Percentiles rank a stretch among this genome's conserved stretches.
These are phyloP conservation scores for Verticillium dahliae DNA, from an alignment of 2,329 filamentous ascomycete genomes.

Conservation along the genomic window DNA sequence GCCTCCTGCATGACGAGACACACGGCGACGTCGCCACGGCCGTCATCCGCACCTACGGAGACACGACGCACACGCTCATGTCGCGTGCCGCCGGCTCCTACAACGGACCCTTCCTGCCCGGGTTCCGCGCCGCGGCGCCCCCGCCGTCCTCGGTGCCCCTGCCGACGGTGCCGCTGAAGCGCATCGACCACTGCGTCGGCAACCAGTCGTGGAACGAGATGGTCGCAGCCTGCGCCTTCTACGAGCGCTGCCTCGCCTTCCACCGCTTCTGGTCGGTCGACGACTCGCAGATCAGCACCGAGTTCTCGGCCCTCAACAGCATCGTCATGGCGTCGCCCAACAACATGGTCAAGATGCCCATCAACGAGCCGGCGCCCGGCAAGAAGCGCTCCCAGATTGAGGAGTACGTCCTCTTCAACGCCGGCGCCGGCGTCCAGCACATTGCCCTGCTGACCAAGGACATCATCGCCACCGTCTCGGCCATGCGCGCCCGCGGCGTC, in stretches of 20 bases:
- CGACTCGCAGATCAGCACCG: constrained; percentile 86
- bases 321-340: constrained; percentile 87
- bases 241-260: constrained; percentile 85
- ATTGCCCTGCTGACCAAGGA: constrained; percentile 78
- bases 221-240: constrained; percentile 60
- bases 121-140: constrained; percentile 56
- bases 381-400: constrained; percentile 94
- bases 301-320: constrained; percentile 81
- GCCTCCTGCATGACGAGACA: constrained; percentile 45
- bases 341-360: constrained; percentile 92
- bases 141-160: constrained; percentile 34
- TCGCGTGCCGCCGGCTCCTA: constrained; percentile 57
- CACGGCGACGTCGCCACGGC: constrained; percentile 65
- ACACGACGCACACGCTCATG: constrained; percentile 91
- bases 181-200: constrained; percentile 94
- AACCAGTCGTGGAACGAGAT: constrained; percentile 96
- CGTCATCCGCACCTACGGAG: constrained; percentile 85
- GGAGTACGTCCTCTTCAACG: constrained; percentile 87
- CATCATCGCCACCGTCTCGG: constrained; percentile 71
- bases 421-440: constrained; percentile 85
- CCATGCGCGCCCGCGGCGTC: constrained; percentile 77
- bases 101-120: constrained; percentile 72
- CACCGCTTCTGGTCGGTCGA: constrained; percentile 98
- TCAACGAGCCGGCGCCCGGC: constrained; percentile 88
- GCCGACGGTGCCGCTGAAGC: constrained; percentile 60